Evolutionary conservation across 495 filamentous ascomycete species (phyloP).

Genomic region (Aeminium ludgeri): DNA sequence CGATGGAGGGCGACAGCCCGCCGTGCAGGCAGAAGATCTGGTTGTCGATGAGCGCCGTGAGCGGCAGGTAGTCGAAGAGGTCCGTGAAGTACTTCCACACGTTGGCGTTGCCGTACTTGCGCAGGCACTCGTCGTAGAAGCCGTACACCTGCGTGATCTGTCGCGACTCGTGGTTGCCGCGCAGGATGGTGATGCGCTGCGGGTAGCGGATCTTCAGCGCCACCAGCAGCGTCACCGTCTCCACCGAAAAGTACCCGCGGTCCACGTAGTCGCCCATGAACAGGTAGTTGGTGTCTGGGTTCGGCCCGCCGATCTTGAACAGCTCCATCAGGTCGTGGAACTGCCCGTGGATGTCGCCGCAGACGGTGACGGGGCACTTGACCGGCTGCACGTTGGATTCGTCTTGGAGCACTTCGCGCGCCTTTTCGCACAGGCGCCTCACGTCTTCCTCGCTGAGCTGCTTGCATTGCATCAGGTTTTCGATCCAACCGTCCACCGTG

Average conservation of each 20-base stretch:
- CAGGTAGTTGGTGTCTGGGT: slow-evolving; percentile 22
- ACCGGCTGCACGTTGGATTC: slow-evolving; percentile 98
- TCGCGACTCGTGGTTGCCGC: slow-evolving; percentile 91
- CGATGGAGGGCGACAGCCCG: slow-evolving; percentile 87
- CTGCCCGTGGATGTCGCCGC: slow-evolving; percentile 52
- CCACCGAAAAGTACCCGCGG: slow-evolving; percentile 91
- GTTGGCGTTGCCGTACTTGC: slow-evolving; percentile 96
- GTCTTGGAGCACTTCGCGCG: slow-evolving; percentile 86
- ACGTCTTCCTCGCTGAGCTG: slow-evolving; percentile 90
- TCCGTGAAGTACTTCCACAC: slow-evolving; percentile 99
- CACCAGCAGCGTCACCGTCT: slow-evolving; percentile 86
- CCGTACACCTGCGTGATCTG: slow-evolving; percentile 97
- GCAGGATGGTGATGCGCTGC: slow-evolving; percentile 88
- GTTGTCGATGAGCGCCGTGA: slow-evolving; percentile 97
- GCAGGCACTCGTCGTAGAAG: slow-evolving; percentile 93
- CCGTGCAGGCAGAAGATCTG: slow-evolving; percentile 99
- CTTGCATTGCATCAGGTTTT: slow-evolving; percentile 96
- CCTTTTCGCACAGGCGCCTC: slow-evolving; percentile 92
- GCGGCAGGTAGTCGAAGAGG: slow-evolving; percentile 94
- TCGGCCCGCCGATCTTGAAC: slow-evolving; percentile 20
- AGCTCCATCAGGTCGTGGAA: slow-evolving; percentile 24
- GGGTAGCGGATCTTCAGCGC: slow-evolving; percentile 93
- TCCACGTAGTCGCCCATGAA: slow-evolving; percentile 94
- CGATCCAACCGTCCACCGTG: slow-evolving; percentile 94
- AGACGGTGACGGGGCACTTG: slow-evolving; percentile 32